Conservation (phyloP, 2,329 filamentous ascomycete genomes). For the Lasiodiplodia hormozganensis region DNA sequence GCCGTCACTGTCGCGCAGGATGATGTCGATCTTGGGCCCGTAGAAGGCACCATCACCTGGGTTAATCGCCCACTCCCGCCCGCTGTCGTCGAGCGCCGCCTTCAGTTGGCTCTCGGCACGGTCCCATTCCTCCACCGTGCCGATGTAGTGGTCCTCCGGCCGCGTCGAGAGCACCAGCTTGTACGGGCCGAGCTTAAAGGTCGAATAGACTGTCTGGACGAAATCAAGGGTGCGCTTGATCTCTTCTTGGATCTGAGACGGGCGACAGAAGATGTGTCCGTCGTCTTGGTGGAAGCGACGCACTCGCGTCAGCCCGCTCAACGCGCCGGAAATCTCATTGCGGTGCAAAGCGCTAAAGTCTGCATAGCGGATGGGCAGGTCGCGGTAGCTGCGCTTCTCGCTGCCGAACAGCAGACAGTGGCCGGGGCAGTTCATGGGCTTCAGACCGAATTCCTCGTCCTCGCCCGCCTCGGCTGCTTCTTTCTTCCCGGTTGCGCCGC, state of each 20-base stretch:
- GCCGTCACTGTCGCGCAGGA: slow-evolving; percentile 74
- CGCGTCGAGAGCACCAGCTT: slow-evolving; percentile 79
- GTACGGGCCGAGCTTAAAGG: slow-evolving; percentile 75
- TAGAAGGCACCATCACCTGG: slow-evolving; percentile 89
- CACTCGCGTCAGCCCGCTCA: slow-evolving; percentile 89
- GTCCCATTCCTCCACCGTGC: slow-evolving; percentile 72
- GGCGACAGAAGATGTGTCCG: slow-evolving; percentile 91
- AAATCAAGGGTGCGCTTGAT: slow-evolving; percentile 78
- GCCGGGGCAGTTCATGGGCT: slow-evolving; percentile 97
- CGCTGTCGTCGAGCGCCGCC: slow-evolving; percentile 67
- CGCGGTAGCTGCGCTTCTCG: slow-evolving; percentile 83
- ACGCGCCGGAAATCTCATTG: slow-evolving; percentile 91
- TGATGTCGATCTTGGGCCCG: slow-evolving; percentile 89
- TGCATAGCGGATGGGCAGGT: slow-evolving; percentile 89
- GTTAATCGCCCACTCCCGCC: slow-evolving; percentile 75
- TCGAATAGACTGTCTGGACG: slow-evolving; percentile 73
- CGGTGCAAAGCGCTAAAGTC: slow-evolving; percentile 96
- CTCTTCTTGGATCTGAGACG: slow-evolving; percentile 75
- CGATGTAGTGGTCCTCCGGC: slow-evolving; percentile 78
- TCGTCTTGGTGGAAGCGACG: slow-evolving; percentile 96
- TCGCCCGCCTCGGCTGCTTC: slow-evolving; percentile 58
- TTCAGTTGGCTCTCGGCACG: slow-evolving; percentile 72
- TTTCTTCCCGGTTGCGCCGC: slow-evolving; percentile 48
- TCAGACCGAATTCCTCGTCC: slow-evolving; percentile 79
- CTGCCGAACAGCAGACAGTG: slow-evolving; percentile 89